Evolutionary conservation across 1,139 yeast species (phyloP).

Genomic region (Candida pseudocylindracea): DNA sequence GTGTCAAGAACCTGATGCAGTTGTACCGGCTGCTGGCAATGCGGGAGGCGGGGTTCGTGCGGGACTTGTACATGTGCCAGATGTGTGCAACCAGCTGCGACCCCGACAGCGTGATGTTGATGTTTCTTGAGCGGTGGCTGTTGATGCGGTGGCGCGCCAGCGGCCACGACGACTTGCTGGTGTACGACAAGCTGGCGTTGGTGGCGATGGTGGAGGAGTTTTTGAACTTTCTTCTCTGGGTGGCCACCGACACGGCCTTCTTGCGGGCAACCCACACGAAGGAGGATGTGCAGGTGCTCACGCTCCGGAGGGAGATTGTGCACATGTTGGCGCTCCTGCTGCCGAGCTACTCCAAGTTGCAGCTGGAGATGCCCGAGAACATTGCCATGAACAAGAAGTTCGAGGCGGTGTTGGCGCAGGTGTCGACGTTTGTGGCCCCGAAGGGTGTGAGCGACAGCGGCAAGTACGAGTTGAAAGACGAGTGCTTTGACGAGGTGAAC

Average conservation of each 20-base stretch:
- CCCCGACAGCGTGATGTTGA: conserved; percentile 33
- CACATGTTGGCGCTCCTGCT: conserved; percentile 65
- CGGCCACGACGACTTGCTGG: conserved; percentile 10
- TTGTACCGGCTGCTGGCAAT: conserved; percentile 67
- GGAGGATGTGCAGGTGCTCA: conserved; percentile 59
- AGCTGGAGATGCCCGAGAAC: conserved; percentile 54
- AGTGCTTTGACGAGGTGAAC: conserved; percentile 31
- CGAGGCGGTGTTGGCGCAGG: conserved; percentile 37
- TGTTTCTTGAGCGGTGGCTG: conserved; percentile 53
- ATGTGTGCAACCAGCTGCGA: conserved; percentile 32
- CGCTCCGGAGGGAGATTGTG: conserved; percentile 52
- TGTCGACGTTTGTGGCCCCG: conserved; percentile 46
- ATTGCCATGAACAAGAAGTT: conserved; percentile 50
- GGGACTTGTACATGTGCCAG: conserved; percentile 61
- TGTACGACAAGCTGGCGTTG: conserved; percentile 7
- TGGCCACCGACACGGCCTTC: conserved; percentile 41
- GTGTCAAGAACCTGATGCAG: conserved; percentile 57
- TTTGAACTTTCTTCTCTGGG: conserved; percentile 40
- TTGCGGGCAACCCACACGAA: conserved; percentile 42
- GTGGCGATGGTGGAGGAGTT: conserved; percentile 65
- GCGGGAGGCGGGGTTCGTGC: conserved; percentile 59
- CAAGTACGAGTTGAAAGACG: conserved; percentile 39
- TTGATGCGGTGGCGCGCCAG: conserved; percentile 16
- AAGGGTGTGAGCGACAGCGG: conserved; percentile 45
- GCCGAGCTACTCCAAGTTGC: conserved; percentile 47